These are phyloP conservation scores for Butyriboletus loyo DNA, from an alignment of 768 basidiomycete genomes.

Conservation along the genomic window DNA sequence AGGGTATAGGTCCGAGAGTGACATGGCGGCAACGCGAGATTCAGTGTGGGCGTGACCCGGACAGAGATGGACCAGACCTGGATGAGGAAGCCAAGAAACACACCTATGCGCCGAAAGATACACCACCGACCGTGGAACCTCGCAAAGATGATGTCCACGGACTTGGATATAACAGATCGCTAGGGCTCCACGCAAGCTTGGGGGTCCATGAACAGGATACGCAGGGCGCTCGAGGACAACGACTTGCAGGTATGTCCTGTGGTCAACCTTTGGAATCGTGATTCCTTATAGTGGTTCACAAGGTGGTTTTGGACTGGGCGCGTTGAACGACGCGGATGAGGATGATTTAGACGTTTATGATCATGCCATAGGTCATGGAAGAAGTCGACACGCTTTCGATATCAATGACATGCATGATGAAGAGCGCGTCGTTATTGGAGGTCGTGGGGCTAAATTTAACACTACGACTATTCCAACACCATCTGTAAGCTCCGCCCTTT, in stretches of 20 bases:
- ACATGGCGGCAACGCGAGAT: constrained; percentile 69
- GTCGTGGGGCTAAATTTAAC: constrained; percentile 17
- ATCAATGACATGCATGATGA: constrained; percentile 62
- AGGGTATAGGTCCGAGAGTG: constrained; percentile 90
- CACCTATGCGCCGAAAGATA: constrained; percentile 81
- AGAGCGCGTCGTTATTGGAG: constrained; percentile 46
- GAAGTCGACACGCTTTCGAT: constrained; percentile 65
- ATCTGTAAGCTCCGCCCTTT: constrained; percentile 10
- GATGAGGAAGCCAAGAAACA: constrained; percentile 86
- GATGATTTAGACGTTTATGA: constrained; percentile 90
- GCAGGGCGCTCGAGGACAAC: constrained; percentile 41
- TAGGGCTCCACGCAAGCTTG: constrained; percentile 58
- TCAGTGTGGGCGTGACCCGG: constrained; percentile 56
- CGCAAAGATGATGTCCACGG: constrained; percentile 80
- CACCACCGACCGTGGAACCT: constrained; percentile 54
- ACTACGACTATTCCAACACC: not conserved
- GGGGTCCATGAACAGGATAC: constrained; percentile 33
- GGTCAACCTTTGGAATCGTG: not conserved
- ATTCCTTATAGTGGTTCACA: constrained; percentile 26
- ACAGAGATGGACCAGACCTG: constrained; percentile 44
- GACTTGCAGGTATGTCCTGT: constrained; percentile 49
- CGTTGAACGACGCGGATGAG: constrained; percentile 90
- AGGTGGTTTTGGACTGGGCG: constrained; percentile 87
- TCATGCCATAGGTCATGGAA: constrained; percentile 31
- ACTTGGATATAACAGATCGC: constrained; percentile 71